Base-by-base conservation (phyloP, 257 asterid species). In the Nicotiana tomentosiformis region DNA sequence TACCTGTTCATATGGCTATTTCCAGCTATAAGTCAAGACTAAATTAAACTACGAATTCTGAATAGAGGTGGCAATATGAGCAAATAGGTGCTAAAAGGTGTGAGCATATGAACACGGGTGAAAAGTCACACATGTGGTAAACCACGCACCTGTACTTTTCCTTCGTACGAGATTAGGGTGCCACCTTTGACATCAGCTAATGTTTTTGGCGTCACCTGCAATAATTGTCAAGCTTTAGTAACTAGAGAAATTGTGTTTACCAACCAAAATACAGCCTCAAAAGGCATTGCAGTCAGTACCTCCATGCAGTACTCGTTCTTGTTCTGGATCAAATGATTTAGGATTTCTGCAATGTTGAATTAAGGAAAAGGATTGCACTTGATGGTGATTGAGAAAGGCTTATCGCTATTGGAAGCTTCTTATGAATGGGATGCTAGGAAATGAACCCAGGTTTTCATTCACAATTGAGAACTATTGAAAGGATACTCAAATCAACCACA, bases 171-270 rank as follows among this genome's bases (percentile, higher is more conserved):
- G 88, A 96, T 96, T 67, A 96, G 89, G 49, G 99, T 96, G 85
- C 99, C 99, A 84, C 99, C 99, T 91, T 96, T 96, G 65, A 96
- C 99, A 69, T 94, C 99, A 83, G 99, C 98, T 80, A 94, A 87
- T 16, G 99, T 96, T 91, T 96, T 96, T 46, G 99, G 98, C 43
- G 99, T 96, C 85, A 96, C 99, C 99, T 96, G 94, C 87, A 83
- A 82, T 76, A 76, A 61, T 72, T 29, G 76, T 72, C 14, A 61
- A 65, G 76, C 53, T 61, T 79, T 86, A 67, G 78, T 57, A 43
- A 55, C 46, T 82, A 65, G 23, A 81, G 53, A 51, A 81, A n/a
- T 23, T 57, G 35, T 5, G 39, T 61, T 60, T 43, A 61, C 76
- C 56, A 46, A 74, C 23, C 43, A 74, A 74, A 74, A 74, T 15